phyloP scores from a whole-genome alignment of 257 asterid species.

The Solanum pennellii region DNA sequence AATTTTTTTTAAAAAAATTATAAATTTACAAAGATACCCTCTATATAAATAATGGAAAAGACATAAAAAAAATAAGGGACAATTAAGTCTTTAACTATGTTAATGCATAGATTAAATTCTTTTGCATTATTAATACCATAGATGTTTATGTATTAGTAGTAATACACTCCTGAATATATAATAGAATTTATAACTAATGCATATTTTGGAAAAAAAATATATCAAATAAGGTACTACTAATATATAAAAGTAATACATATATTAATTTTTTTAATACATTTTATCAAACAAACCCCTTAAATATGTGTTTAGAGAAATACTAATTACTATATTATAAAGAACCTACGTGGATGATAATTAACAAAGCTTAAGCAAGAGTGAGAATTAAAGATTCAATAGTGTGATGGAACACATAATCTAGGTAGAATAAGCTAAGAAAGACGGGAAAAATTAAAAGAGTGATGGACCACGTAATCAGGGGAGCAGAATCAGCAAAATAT shows the following conservation, averaged over 20 bases:
- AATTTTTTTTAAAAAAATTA: accelerated
- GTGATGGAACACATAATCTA: neutral
- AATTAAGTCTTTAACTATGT: neutral
- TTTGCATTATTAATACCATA: neutral
- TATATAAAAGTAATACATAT: too few species aligned
- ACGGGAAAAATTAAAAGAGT: neutral
- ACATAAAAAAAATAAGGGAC: neutral
- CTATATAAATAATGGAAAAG: neutral
- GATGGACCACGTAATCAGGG: neutral
- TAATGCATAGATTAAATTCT: too few species aligned
- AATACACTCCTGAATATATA: neutral
- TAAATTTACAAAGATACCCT: too few species aligned
- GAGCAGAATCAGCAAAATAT: neutral
- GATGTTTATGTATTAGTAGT: neutral
- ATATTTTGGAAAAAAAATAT: too few species aligned
- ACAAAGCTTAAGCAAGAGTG: neutral
- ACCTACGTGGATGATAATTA: neutral
- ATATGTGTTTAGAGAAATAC: neutral
- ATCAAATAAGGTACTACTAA: too few species aligned
- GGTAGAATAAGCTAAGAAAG: neutral
- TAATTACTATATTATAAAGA: neutral
- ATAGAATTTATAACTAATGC: too few species aligned
- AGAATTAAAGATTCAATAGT: neutral
- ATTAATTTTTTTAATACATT: neutral
- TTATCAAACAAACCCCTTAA: neutral